Evolutionary conservation across 2,329 filamentous ascomycete genomes (phyloP).

Genomic region (Penicillium sp.): DNA sequence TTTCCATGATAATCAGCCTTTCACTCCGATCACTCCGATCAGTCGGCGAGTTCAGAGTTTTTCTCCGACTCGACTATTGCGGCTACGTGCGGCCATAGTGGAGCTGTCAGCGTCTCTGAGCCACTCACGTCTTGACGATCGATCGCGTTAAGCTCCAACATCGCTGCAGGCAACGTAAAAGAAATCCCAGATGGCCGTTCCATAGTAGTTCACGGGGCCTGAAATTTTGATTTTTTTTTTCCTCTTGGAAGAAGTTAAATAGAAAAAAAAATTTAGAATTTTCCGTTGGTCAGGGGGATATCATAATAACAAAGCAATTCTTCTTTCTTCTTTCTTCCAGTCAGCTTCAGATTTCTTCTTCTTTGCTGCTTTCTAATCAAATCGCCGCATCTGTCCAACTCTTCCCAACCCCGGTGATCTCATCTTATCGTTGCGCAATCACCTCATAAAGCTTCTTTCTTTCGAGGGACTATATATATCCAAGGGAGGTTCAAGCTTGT

Average conservation of each 20-base stretch:
- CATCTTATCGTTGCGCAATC: conserved; percentile 23
- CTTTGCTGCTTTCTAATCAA: conserved; percentile 28
- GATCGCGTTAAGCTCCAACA: conserved; percentile 29
- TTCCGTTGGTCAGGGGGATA: neutral
- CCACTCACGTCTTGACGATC: conserved; percentile 28
- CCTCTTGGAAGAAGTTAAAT: conserved; percentile 1
- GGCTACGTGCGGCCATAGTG: conserved; percentile 26
- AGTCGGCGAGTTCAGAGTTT: conserved; percentile 23
- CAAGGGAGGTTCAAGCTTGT: neutral
- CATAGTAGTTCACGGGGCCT: conserved; percentile 16
- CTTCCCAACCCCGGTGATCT: conserved; percentile 27
- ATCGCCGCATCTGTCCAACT: conserved; percentile 2
- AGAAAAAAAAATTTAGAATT: conserved; percentile 4
- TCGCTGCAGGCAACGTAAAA: conserved; percentile 37
- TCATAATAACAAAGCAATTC: conserved; percentile 14
- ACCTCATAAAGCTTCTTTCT: conserved; percentile 16
- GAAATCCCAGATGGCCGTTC: conserved; percentile 26
- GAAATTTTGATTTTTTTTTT: conserved; percentile 24
- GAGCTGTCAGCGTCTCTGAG: conserved; percentile 20
- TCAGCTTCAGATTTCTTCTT: neutral
- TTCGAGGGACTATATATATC: conserved; percentile 5
- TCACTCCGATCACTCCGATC: conserved; percentile 31
- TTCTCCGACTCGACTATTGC: conserved; percentile 27
- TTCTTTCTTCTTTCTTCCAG: conserved; percentile 16
- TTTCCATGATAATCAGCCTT: neutral